Evolutionary conservation across 129 eudicot genomes (phyloP), one percentile per base, ranked within the genome.

Genomic region (Flaveria trinervia): DNA sequence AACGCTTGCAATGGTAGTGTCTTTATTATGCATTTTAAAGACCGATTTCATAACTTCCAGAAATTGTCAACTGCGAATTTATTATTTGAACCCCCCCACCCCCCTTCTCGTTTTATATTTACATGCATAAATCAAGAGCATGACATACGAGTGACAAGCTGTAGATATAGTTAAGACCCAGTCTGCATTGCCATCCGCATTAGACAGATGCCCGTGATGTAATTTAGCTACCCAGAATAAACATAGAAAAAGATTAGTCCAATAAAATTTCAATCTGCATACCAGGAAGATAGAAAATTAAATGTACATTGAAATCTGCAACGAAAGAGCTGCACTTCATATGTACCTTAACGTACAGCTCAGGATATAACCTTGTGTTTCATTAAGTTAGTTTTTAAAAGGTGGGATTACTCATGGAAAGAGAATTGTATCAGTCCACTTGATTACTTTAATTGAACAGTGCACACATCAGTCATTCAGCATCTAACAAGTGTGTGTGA

Each of bases 131-230:
- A 71, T 33, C 22, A 71, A 73, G 54, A 71, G 71, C 30, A 70
- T 30, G 48, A 83, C 97, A 89, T 78, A 94, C 99, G 61, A 91
- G 92, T 46, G 96, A 89, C 76, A 94, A 41, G 99, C 99, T 39
- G 96, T 74, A 65, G 86, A 91, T 84, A 94, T 94, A 43, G 99
- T 94, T 84, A 94, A 73, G 61, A 94, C 99, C 99, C 99, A 94
- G 68, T 94, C 99, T 84, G 96, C 99, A 76, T 94, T 94, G 68
- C 97, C 97, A 81, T 94, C 99, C 68, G 96, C 99, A 84, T 91
- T 84, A 10, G 96, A 33, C 39, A 94, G 86, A 80, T 89, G 92
- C 70, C 99, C 99, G 72, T 89, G 97, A 74, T 94, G 92, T 84
- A 91, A 70, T 83, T 84, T 94, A 44, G 99, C 99, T 94, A 74